Conservation (phyloP, 2,329 filamentous ascomycete genomes). For the Cordyceps militaris region DNA sequence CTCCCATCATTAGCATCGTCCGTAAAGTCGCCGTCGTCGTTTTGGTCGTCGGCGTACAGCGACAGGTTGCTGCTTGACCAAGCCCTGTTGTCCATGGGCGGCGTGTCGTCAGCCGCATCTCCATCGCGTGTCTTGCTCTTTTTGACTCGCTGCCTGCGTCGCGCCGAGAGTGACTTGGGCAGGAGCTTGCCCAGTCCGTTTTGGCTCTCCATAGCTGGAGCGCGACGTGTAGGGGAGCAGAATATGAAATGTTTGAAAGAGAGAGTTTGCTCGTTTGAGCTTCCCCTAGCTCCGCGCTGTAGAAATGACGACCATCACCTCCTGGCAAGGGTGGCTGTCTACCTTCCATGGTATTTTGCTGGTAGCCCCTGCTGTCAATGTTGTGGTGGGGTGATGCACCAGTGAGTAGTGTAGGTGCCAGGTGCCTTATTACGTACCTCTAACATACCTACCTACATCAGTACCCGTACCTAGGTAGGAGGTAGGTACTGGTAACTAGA, state of each 20-base stretch:
- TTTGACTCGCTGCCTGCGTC: slow-evolving; percentile 41
- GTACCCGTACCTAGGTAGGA: not conserved
- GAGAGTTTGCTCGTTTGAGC: slow-evolving; percentile 2
- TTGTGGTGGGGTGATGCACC: not conserved
- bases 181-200: slow-evolving; percentile 45
- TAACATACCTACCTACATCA: not conserved
- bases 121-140: slow-evolving; percentile 33
- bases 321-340: slow-evolving; percentile 10
- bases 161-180: slow-evolving; percentile 43
- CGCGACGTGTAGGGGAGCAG: not conserved
- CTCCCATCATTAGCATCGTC: slow-evolving; percentile 27
- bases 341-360: not conserved
- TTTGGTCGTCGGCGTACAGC: slow-evolving; percentile 20
- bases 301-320: slow-evolving; percentile 6
- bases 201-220: slow-evolving; percentile 10
- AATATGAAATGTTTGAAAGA: slow-evolving; percentile 1
- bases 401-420: not conserved
- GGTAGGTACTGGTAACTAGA: not conserved
- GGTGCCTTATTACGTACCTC: not conserved
- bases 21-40: slow-evolving; percentile 26
- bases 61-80: slow-evolving; percentile 16
- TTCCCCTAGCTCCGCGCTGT: slow-evolving; percentile 1
- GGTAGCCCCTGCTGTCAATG: not conserved
- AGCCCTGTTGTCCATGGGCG: slow-evolving; percentile 14
- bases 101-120: not conserved